Base-by-base conservation (phyloP, 1,284 basidiomycete genomes). In the Puccinia horiana region DNA sequence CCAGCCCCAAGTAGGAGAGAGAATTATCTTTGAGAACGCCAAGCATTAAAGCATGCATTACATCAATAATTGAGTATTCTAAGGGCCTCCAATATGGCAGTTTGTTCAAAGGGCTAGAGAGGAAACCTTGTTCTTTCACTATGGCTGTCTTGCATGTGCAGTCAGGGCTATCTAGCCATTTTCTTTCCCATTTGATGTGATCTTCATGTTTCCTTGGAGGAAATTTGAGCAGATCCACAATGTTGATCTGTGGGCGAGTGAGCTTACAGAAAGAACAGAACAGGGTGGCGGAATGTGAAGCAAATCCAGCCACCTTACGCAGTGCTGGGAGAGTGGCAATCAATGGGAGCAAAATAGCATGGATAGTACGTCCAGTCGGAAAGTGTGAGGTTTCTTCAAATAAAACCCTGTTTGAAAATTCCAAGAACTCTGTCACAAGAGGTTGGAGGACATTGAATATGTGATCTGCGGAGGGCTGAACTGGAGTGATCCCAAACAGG, bases 261-360 rank as follows among this genome's bases (percentile, higher is more conserved):
- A 76, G 49, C 14, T 29, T 42, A 40, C 8, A 44, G 42, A 44
- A 44, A 44, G 42, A 44, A 44, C 42, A 44, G 42, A 44, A 44
- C 16, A 44, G 16, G 6, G 6, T 44, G 6, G 42, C 42, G 8
- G 42, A 44, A 16, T 44, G 42, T 8, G 42, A 44, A 44, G 74
- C 29, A n/a, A 76, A 76, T n/a, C 74, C 74, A 9, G 74, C 52
- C 32, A 76, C 74, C 52, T 76, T 76, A 14, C 74, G n/a, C 26
- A 58, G 29, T n/a, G 74, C 74, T 4, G 74, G 74, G 14, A 76
- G 56, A 61, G 61, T 54, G 35, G 74, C 52, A 26, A 75, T 75
- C 20, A 75, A 40, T 20, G 73, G 73, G 23, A 52, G 54, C n/a
- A 75, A 29, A 26, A 44, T 58, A 4, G 74, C 74, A 8, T n/a